Conservation (phyloP, 345 rosid genomes). For the Adansonia digitata region DNA sequence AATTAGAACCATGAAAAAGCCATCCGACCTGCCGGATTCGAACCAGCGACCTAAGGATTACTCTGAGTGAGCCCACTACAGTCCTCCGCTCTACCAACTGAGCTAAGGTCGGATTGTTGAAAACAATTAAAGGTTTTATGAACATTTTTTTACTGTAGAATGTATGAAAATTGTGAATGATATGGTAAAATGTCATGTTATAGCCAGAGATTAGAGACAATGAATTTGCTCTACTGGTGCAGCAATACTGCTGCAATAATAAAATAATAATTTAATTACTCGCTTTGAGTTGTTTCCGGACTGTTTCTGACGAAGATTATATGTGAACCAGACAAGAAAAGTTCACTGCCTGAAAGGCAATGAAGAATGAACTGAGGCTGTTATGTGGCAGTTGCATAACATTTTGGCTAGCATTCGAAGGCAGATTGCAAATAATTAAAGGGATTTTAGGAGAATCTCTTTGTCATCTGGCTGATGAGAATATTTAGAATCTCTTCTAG, state of each 20-base stretch:
- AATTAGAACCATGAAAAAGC: not conserved
- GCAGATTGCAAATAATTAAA: not conserved
- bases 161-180: not conserved
- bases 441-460: not conserved
- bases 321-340: not conserved
- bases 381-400: not conserved
- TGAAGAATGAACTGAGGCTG: not conserved
- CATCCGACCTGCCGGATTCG: slow-evolving; percentile 59
- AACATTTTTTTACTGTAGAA: not conserved
- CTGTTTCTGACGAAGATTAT: not conserved
- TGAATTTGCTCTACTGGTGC: not conserved
- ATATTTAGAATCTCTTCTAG: not conserved
- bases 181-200: not conserved
- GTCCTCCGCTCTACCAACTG: slow-evolving; percentile 99
- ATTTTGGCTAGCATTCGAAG: not conserved
- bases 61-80: slow-evolving; percentile 43
- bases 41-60: slow-evolving; percentile 62
- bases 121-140: accelerated
- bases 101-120: slow-evolving; percentile 69
- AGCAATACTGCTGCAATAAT: not conserved
- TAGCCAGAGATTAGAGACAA: not conserved
- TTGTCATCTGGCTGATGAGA: not conserved
- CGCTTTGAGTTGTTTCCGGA: not conserved
- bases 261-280: not conserved
- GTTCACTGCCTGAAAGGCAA: not conserved